Conservation (phyloP, 768 basidiomycete genomes). For the Chlorophyllum brunneum region DNA sequence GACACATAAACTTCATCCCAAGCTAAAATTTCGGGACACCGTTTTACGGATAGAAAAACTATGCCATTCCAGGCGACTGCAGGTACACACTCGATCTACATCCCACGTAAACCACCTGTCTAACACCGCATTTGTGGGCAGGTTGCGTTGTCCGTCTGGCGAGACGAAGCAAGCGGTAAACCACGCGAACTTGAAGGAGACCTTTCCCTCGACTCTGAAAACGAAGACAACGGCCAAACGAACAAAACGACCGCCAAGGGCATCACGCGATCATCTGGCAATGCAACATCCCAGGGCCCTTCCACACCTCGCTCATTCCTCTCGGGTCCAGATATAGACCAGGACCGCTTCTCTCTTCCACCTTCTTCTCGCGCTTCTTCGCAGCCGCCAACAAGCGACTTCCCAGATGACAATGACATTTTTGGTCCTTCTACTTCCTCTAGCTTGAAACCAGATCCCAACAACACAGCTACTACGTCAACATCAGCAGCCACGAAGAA, state of each 20-base stretch:
- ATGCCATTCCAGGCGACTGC: conserved; percentile 82
- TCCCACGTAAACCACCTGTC: background rate
- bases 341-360: background rate
- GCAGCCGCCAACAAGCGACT: conserved; percentile 19
- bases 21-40: conserved; percentile 83
- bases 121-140: conserved; percentile 23
- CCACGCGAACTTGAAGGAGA: conserved; percentile 16
- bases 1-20: conserved; percentile 92
- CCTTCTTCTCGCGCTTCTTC: conserved; percentile 19
- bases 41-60: conserved; percentile 83
- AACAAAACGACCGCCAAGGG: conserved; percentile 6
- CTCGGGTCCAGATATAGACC: background rate
- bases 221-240: conserved; percentile 16
- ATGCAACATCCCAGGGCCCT: background rate
- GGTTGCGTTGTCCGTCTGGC: conserved; percentile 75
- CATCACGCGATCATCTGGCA: background rate
- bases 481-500: background rate
- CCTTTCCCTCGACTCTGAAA: conserved; percentile 14
- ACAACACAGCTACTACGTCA: background rate
- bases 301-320: background rate
- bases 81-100: conserved; percentile 45
- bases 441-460: conserved; percentile 8
- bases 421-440: conserved; percentile 11
- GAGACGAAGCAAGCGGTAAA: conserved; percentile 56
- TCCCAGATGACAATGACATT: conserved; percentile 16